Conservation (phyloP, 495 filamentous ascomycete species). For the Annulohypoxylon maeteangense region DNA sequence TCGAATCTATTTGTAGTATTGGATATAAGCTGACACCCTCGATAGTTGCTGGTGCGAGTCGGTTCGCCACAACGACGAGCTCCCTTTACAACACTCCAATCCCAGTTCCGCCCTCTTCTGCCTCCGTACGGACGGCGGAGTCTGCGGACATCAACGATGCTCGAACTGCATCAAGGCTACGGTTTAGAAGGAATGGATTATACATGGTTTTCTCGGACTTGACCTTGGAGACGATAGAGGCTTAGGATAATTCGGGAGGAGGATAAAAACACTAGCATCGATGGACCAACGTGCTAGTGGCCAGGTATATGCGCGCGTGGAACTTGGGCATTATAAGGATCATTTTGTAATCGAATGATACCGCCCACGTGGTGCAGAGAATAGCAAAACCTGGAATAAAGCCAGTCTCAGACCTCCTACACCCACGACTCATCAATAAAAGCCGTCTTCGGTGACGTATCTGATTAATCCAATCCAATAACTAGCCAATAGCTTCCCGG, state of each 20-base stretch:
- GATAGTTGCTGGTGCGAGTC: neutral
- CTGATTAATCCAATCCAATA: neutral
- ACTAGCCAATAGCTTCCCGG: constrained; percentile 12
- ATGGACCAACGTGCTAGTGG: neutral
- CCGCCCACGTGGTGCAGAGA: neutral
- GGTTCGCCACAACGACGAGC: no score
- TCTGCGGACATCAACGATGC: neutral
- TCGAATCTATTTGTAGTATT: neutral
- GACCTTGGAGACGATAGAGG: neutral
- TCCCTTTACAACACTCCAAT: no score
- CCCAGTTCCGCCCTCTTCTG: no score
- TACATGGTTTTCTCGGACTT: neutral
- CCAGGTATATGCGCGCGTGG: neutral
- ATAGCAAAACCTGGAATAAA: neutral
- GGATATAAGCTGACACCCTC: neutral
- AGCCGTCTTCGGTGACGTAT: neutral
- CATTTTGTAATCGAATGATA: neutral
- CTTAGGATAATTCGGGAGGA: neutral
- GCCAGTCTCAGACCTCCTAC: neutral
- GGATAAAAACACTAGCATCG: neutral
- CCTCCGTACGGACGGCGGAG: no score
- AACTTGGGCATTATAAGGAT: neutral
- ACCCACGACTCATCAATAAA: neutral
- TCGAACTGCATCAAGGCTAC: neutral
- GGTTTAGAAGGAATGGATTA: no score